Conservation (phyloP, 2,329 filamentous ascomycete species). For the Fusarium incarnatum region DNA sequence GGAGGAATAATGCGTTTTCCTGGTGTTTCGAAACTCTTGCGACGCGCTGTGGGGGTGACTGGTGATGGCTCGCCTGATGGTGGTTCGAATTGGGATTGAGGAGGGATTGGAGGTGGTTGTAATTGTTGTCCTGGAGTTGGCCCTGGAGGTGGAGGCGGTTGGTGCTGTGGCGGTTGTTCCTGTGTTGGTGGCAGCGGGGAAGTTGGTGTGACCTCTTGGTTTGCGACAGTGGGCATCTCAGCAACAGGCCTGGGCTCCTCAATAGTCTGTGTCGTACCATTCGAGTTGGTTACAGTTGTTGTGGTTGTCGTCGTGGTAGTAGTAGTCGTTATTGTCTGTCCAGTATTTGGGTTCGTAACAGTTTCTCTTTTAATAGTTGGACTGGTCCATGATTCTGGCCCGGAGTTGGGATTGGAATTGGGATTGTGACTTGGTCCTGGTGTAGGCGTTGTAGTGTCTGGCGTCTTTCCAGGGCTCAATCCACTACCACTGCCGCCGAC, state of each 20-base stretch:
- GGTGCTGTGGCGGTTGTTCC: neutral
- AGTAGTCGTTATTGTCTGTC: slow-evolving; percentile 42
- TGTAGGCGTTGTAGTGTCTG: slow-evolving; percentile 7
- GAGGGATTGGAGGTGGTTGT: neutral
- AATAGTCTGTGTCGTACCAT: slow-evolving; percentile 38
- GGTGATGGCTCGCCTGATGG: slow-evolving; percentile 7
- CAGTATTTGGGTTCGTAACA: slow-evolving; percentile 38
- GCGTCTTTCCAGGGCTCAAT: slow-evolving; percentile 10
- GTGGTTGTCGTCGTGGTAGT: slow-evolving; percentile 48
- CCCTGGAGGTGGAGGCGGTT: neutral
- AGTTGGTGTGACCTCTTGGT: slow-evolving; percentile 20
- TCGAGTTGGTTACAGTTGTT: slow-evolving; percentile 39
- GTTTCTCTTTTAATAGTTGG: slow-evolving; percentile 25
- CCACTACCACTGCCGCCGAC: slow-evolving; percentile 3
- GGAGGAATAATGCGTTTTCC: slow-evolving; percentile 39
- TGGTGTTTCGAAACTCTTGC: slow-evolving; percentile 42
- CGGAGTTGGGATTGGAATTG: slow-evolving; percentile 17
- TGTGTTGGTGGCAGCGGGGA: slow-evolving; percentile 3
- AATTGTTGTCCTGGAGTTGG: neutral
- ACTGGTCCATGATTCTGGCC: slow-evolving; percentile 21
- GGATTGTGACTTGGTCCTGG: slow-evolving; percentile 17
- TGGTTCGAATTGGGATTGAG: neutral
- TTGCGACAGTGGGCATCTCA: slow-evolving; percentile 36
- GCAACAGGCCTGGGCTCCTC: slow-evolving; percentile 33
- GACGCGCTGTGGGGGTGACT: slow-evolving; percentile 25